phyloP scores from a whole-genome alignment of 2,329 filamentous ascomycete species.

The Xylariaceae sp. region DNA sequence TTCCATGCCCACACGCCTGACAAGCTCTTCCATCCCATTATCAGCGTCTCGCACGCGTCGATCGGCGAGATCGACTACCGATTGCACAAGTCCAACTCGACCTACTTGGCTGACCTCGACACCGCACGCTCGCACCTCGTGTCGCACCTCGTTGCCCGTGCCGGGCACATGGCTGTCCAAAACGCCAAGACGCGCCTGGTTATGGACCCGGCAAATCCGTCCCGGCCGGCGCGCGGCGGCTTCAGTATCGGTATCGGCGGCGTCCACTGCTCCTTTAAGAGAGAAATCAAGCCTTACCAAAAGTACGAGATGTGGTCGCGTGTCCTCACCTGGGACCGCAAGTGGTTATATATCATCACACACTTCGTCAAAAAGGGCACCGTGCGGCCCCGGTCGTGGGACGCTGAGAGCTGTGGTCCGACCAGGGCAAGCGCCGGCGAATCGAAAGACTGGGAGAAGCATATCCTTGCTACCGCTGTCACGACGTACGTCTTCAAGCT shows the following conservation, averaged over 20 bases:
- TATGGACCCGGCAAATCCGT: slow-evolving; percentile 20
- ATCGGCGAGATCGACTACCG: slow-evolving; percentile 65
- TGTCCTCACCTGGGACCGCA: slow-evolving; percentile 47
- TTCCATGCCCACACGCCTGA: slow-evolving; percentile 36
- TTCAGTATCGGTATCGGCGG: slow-evolving; percentile 41
- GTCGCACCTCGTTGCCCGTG: slow-evolving; percentile 32
- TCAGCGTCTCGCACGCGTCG: slow-evolving; percentile 53
- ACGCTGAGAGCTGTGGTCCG: slow-evolving; percentile 22
- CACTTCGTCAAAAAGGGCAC: slow-evolving; percentile 40
- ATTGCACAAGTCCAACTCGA: slow-evolving; percentile 63
- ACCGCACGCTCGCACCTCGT: slow-evolving; percentile 59
- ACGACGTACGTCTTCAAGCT: slow-evolving; percentile 55
- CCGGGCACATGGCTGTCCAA: slow-evolving; percentile 26
- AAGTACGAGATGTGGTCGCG: slow-evolving; percentile 44
- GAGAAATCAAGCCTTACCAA: slow-evolving; percentile 46
- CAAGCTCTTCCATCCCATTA: slow-evolving; percentile 56
- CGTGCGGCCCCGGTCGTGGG: slow-evolving; percentile 28
- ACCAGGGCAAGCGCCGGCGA: slow-evolving; percentile 22
- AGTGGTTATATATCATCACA: slow-evolving; percentile 48
- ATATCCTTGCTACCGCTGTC: slow-evolving; percentile 43
- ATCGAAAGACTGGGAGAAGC: slow-evolving; percentile 8
- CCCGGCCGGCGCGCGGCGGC: too few relatives aligned
- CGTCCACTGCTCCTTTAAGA: slow-evolving; percentile 46
- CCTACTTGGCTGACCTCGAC: slow-evolving; percentile 64
- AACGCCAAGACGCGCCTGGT: slow-evolving; percentile 23